phyloP scores from a whole-genome alignment of 768 basidiomycete genomes.

The Rhodotorula paludigena region DNA sequence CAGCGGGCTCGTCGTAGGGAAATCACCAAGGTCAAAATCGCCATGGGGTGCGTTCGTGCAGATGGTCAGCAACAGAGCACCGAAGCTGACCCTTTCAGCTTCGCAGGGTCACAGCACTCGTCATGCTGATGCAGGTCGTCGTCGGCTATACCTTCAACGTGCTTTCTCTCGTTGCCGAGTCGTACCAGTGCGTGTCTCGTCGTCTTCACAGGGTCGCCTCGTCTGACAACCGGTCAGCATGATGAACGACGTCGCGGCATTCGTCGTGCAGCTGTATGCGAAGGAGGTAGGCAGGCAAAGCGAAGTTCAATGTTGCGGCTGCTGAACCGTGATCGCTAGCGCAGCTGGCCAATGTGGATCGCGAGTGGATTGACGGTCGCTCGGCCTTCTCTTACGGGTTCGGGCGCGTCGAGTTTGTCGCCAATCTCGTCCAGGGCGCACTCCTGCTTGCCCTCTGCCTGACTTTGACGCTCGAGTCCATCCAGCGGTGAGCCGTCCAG shows the following conservation, averaged over 20 bases:
- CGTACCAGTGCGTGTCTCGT: conserved; percentile 12
- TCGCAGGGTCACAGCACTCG: conserved; percentile 16
- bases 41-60: conserved; percentile 10
- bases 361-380: neutral
- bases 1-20: no score
- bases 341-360: neutral
- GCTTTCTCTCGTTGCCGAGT: conserved; percentile 16
- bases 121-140: conserved; percentile 23
- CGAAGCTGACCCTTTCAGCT: no score
- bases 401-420: conserved; percentile 12
- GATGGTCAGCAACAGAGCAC: neutral
- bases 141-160: conserved; percentile 22
- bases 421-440: conserved; percentile 26
- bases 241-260: conserved; percentile 25
- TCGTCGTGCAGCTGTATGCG: conserved; percentile 27
- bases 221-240: no score
- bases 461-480: conserved; percentile 16
- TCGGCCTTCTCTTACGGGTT: conserved; percentile 22
- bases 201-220: no score
- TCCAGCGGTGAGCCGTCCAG: conserved; percentile 8
- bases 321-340: neutral
- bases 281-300: no score
- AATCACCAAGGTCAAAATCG: conserved; percentile 9
- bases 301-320: no score
- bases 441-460: conserved; percentile 29